Base-by-base conservation (phyloP, 768 basidiomycete species). In the Cantharellus anzutake region DNA sequence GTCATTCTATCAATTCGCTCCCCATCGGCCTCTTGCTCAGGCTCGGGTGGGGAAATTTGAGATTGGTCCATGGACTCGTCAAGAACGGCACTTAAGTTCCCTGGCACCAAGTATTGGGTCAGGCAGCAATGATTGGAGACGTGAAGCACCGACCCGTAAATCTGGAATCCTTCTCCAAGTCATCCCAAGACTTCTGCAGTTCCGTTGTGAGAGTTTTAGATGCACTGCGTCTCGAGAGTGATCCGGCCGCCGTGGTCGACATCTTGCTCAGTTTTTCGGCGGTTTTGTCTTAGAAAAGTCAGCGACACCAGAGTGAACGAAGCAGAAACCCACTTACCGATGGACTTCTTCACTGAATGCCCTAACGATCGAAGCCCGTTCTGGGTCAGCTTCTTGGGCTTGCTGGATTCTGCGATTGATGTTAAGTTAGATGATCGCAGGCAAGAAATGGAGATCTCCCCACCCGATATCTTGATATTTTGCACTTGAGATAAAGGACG, bases 301-400 rank as follows among this genome's bases (percentile, higher is more conserved):
- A 29, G 20, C 20, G 20, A 59, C 74, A 75, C 14, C 68, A 73
- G n/a, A 78, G 63, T 1, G 75, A 73, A 1, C 83, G 80, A 2
- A 80, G 76, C 67, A 14, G 29, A 51, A 29, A 38, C 39, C 38
- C 11, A 69, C 75, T 41, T 64, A 85, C 86, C 84, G 62, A 89
- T 80, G 0, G 86, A 89, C 61, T 77, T 74, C 68, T 78, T 84
- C 64, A 89, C 74, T 61, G 79, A 80, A 64, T 86, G 85, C 69
- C 77, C 84, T 63, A 87, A 72, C 39, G 75, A 29, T 29, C 20
- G 20, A 29, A 29, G 20, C 20, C 20, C 20, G 20, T 29, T 29
- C 20, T 29, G 20, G 20, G 20, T 29, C 20, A 29, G 20, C 20
- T 29, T 29, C 20, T 29, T 29, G 20, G 20, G 20, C 20, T 29